Percentiles rank a stretch among this genome's conserved stretches.
Conservation (phyloP, 306 rosid species). For the Rosa multiflora region DNA sequence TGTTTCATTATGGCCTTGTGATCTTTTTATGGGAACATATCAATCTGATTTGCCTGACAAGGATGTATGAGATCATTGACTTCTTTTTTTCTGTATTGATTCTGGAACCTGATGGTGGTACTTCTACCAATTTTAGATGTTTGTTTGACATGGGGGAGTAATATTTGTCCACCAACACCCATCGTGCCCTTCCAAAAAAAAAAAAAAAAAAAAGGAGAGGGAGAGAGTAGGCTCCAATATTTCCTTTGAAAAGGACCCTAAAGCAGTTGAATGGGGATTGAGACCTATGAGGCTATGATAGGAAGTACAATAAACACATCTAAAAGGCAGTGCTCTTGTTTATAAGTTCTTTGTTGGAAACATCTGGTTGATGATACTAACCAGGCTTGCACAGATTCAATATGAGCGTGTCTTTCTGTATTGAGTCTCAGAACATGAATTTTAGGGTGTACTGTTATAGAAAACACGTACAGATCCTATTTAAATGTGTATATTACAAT, state of each 20-base stretch:
- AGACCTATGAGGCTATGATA: neutral
- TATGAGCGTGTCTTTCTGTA: no score
- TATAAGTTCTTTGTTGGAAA: no score
- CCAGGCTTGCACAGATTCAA: no score
- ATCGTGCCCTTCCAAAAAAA: neutral
- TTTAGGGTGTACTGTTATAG: no score
- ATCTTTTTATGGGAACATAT: neutral
- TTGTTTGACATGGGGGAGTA: neutral
- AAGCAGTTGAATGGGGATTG: neutral
- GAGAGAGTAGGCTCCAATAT: neutral
- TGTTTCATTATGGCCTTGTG: neutral
- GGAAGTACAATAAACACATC: neutral
- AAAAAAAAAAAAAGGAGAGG: no score
- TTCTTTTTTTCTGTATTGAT: neutral
- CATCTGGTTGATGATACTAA: no score
- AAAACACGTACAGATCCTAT: no score
- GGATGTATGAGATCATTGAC: neutral
- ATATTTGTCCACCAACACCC: neutral
- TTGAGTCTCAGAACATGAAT: no score
- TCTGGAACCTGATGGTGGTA: neutral
- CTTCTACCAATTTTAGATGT: neutral
- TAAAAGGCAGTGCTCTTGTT: neutral
- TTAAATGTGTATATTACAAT: no score
- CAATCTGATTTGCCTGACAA: conserved; percentile 2
- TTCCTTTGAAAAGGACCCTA: neutral